Evolutionary conservation across 345 rosid species (phyloP).

Genomic region (Eucalyptus globulus): DNA sequence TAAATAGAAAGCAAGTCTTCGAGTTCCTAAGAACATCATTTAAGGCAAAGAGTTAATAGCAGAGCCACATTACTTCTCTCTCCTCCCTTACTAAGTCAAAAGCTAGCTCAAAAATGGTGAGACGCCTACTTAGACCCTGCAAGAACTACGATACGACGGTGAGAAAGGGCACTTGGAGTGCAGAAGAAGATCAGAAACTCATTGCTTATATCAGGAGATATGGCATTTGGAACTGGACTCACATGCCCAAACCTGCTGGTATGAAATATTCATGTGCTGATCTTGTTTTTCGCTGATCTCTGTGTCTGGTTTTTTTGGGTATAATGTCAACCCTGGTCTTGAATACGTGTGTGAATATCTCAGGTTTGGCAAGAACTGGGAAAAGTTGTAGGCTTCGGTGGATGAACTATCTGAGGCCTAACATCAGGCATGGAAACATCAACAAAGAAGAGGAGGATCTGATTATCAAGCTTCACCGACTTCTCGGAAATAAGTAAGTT

Average conservation of each 20-base stretch:
- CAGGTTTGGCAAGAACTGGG: background rate
- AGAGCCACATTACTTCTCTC: background rate
- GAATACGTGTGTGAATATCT: background rate
- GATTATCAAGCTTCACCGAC: background rate
- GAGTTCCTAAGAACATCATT: background rate
- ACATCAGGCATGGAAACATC: background rate
- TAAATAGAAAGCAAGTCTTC: background rate
- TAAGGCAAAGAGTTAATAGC: background rate
- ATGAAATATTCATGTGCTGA: background rate
- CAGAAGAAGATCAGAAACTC: background rate
- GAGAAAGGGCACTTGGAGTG: background rate
- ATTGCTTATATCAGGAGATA: background rate
- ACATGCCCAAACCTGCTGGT: background rate
- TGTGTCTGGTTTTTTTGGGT: background rate
- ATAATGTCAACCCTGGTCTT: background rate
- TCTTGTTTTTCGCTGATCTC: background rate
- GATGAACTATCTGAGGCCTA: slow-evolving; percentile 2
- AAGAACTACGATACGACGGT: background rate
- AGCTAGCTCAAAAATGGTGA: background rate
- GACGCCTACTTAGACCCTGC: background rate
- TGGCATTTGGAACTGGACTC: slow-evolving; percentile 3
- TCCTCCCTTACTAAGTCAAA: background rate
- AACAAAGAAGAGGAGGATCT: background rate
- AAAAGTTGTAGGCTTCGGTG: slow-evolving; percentile 6
- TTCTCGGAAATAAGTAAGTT: background rate